These are phyloP conservation scores for Ophiocordyceps robertsii DNA, from an alignment of 2,329 filamentous ascomycete genomes.

Conservation along the genomic window DNA sequence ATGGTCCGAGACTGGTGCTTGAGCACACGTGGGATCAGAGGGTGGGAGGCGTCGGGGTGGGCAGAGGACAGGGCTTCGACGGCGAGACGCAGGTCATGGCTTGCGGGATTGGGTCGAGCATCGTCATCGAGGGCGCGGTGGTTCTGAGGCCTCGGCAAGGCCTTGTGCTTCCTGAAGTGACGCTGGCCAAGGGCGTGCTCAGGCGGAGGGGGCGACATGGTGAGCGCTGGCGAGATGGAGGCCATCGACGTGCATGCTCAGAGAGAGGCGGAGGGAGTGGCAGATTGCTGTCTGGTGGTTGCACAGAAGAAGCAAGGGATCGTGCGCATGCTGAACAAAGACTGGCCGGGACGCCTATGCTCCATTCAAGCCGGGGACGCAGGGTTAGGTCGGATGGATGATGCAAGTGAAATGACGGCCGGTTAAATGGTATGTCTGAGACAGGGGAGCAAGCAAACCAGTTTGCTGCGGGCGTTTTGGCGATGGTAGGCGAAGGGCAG, in stretches of 20 bases:
- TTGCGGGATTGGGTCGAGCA: conserved; percentile 11
- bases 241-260: not conserved
- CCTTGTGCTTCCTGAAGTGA: conserved; percentile 34
- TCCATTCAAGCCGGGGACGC: not conserved
- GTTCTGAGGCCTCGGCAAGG: conserved; percentile 22
- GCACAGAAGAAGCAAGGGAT: not conserved
- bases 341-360: not conserved
- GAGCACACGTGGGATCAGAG: conserved; percentile 23
- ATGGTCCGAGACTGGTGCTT: conserved; percentile 29
- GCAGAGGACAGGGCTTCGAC: conserved; percentile 15
- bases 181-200: conserved; percentile 13
- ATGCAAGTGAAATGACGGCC: not conserved
- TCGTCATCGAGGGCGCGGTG: conserved; percentile 10
- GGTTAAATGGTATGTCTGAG: not conserved
- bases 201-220: conserved; percentile 10
- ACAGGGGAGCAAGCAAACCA: not conserved
- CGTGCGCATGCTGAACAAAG: not conserved
- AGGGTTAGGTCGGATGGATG: not conserved
- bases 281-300: not conserved
- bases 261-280: not conserved
- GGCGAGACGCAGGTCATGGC: conserved; percentile 7
- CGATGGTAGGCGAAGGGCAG: too few species aligned
- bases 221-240: conserved; percentile 3
- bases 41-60: conserved; percentile 15
- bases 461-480: not conserved